Evolutionary conservation across 352 stramenopile genomes (phyloP).

Genomic region (Phytophthora macrochlamydospora): DNA sequence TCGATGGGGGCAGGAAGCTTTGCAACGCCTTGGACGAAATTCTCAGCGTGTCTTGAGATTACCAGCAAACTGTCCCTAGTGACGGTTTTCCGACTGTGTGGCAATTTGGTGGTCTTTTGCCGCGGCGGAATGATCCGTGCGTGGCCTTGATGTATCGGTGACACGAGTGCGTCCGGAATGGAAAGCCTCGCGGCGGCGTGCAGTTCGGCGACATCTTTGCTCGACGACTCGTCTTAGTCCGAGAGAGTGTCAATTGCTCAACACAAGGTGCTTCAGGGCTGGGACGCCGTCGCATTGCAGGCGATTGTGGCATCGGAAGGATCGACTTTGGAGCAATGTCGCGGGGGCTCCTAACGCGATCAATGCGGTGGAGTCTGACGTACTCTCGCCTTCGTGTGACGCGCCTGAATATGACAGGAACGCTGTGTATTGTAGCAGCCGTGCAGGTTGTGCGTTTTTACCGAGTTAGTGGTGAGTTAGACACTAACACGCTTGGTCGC

Average conservation of each 20-base stretch:
- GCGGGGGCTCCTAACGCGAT: no score
- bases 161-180: conserved; percentile 32
- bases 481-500: neutral
- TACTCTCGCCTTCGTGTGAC: no score
- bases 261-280: neutral
- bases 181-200: conserved; percentile 18
- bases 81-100: neutral
- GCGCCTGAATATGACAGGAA: no score
- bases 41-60: no score
- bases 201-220: conserved; percentile 19
- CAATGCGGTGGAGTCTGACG: no score
- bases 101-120: conserved; percentile 2
- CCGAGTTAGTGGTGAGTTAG: neutral
- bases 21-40: no score
- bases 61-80: no score
- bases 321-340: neutral
- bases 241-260: neutral
- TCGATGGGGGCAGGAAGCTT: conserved; percentile 3
- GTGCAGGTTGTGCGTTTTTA: neutral
- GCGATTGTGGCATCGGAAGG: neutral
- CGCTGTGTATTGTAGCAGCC: no score
- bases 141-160: conserved; percentile 7
- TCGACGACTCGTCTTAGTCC: conserved; percentile 21
- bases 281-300: neutral
- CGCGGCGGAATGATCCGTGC: conserved; percentile 14